Percentiles rank a stretch among this genome's conserved stretches.
Evolutionary conservation across 2,329 filamentous ascomycete species (phyloP).

Genomic region (Pseudogymnoascus sp.): DNA sequence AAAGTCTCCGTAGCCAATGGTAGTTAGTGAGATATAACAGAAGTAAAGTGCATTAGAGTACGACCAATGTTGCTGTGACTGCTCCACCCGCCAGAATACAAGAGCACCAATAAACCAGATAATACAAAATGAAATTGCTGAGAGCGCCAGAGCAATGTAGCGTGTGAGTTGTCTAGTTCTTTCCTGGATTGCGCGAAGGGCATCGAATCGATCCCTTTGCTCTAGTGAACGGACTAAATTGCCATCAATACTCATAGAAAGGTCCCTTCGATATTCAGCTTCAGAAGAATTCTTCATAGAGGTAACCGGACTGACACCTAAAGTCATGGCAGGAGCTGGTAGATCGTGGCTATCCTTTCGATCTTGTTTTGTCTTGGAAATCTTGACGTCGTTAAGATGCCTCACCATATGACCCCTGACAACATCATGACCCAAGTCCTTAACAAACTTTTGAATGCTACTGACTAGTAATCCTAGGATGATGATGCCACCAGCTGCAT

Average conservation of each 20-base stretch:
- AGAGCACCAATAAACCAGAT: constrained; percentile 63
- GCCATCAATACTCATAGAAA: constrained; percentile 29
- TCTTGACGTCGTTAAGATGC: neutral
- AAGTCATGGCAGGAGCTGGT: neutral
- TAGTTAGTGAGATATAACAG: constrained; percentile 73
- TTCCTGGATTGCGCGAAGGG: constrained; percentile 59
- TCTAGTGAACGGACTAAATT: constrained; percentile 48
- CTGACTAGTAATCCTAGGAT: constrained; percentile 69
- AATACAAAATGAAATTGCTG: constrained; percentile 47
- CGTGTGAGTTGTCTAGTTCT: constrained; percentile 49
- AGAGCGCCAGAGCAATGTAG: constrained; percentile 50
- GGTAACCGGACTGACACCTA: neutral
- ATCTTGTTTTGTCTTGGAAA: neutral
- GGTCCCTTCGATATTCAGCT: neutral
- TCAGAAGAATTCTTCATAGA: neutral
- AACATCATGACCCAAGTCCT: neutral
- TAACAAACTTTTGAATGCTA: constrained; percentile 53
- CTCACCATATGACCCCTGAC: neutral
- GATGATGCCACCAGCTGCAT: constrained; percentile 74
- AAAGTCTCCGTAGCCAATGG: constrained; percentile 80
- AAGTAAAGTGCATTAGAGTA: constrained; percentile 86
- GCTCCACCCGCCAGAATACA: constrained; percentile 62
- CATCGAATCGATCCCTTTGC: constrained; percentile 54
- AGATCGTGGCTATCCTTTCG: neutral
- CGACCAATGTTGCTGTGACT: constrained; percentile 46